A percentile compares a stretch with the other conserved stretches of the same genome.
phyloP scores from a whole-genome alignment of 1,284 basidiomycete species.

The Anthracocystis walkeri region DNA sequence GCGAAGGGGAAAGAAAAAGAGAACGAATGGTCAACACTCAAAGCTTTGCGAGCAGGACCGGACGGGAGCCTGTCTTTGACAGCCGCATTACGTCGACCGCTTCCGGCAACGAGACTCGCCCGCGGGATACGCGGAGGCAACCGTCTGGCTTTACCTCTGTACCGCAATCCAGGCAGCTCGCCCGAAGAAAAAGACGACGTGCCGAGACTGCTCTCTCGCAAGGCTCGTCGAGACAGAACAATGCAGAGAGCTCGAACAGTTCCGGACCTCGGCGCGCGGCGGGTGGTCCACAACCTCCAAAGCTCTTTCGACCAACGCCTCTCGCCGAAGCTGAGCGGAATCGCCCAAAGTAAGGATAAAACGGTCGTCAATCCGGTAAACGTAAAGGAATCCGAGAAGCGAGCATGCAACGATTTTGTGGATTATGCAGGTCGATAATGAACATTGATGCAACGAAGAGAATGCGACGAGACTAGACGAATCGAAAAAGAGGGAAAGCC shows the following conservation, averaged over 20 bases:
- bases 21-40: constrained; percentile 45
- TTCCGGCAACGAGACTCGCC: constrained; percentile 32
- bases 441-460: constrained; percentile 31
- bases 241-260: not conserved
- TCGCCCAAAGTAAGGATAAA: not conserved
- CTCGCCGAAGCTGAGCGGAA: not conserved
- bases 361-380: not conserved
- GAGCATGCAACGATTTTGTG: constrained; percentile 12
- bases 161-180: constrained; percentile 28
- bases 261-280: not conserved
- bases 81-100: constrained; percentile 20
- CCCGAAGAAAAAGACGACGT: constrained; percentile 27
- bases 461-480: constrained; percentile 28
- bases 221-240: not conserved
- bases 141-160: constrained; percentile 38
- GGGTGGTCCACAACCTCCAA: constrained; percentile 1
- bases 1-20: constrained; percentile 18
- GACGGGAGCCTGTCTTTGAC: constrained; percentile 32
- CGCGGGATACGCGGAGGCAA: constrained; percentile 13
- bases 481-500: not conserved
- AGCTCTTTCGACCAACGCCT: constrained; percentile 26
- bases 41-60: constrained; percentile 15
- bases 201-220: constrained; percentile 18
- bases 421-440: constrained; percentile 28
- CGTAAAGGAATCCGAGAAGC: not conserved